Base-by-base conservation (phyloP, 1,284 basidiomycete genomes). In the Sanghuangporus baumii region DNA sequence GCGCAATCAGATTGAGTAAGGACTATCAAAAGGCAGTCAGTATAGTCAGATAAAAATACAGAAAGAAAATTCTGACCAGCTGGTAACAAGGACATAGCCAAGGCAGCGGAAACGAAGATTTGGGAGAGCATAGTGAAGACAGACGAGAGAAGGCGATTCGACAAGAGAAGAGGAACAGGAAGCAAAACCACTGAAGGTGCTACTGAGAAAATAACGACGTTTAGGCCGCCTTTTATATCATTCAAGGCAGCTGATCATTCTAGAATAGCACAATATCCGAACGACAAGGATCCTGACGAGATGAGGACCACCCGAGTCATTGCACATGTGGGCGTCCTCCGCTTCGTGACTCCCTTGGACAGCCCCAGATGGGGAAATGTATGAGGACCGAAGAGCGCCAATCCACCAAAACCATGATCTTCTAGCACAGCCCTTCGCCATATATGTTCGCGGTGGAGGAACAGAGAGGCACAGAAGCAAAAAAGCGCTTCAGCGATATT, bases 1-100 rank as follows among this genome's bases (percentile, higher is more conserved):
- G 73, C 70, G 69, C 80, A 82, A 37, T 67, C 36, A 20, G 47
- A 11, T 38, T 63, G 62, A 16, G 61, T 41, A 14, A 16, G 34
- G 16, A n/a, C 31, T 37, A 46, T 18, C 26, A 14, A n/a, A 37
- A 37, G n/a, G 14, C 11, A 36, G 16, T 9, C 9, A 18, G 23
- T 52, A 52, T 11, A n/a, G 11, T 52, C 51, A 12, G 16, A 26
- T 54, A 26, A 54, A 36, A 11, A 2, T 8, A 12, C 31, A n/a
- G 34, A 26, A 47, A 58, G 20, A 31, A 36, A 7, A 6, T 11
- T 36, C 16, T 20, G 12, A 50, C 34, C 46, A 20, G 46, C 23
- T 7, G 46, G 23, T 26, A 59, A n/a, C 26, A 50, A 20, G 20
- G 60, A 61, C 18, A 61, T 11, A 14, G 41, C 23, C 34, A 55